Percentiles rank a stretch among this genome's conserved stretches.
Conservation (phyloP, 176 grass and related monocot genomes). For the Poa pratensis region DNA sequence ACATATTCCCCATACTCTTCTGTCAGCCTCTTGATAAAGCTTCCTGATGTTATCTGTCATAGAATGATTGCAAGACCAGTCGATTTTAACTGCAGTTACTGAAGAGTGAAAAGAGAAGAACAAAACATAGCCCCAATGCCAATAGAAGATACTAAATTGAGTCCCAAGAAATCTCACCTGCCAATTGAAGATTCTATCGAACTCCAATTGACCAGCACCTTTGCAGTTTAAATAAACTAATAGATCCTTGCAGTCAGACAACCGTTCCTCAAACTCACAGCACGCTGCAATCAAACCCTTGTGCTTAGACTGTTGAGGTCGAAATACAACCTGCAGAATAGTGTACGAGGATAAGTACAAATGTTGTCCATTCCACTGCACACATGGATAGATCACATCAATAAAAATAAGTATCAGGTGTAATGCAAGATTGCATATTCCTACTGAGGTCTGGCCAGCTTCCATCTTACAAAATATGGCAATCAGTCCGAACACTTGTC, state of each 20-base stretch:
- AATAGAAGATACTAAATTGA: conserved; percentile 31
- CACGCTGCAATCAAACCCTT: conserved; percentile 69
- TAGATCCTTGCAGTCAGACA: conserved; percentile 56
- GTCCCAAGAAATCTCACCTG: conserved; percentile 59
- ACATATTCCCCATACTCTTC: conserved; percentile 81
- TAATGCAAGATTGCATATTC: conserved; percentile 8
- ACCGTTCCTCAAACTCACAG: conserved; percentile 62
- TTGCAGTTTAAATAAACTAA: conserved; percentile 50
- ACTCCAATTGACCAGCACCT: conserved; percentile 52
- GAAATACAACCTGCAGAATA: conserved; percentile 78
- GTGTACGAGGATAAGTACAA: neutral
- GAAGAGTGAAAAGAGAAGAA: conserved; percentile 28
- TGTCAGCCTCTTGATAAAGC: conserved; percentile 75
- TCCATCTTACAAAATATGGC: neutral
- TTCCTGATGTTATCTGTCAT: conserved; percentile 65
- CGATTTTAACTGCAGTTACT: neutral
- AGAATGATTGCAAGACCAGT: conserved; percentile 7
- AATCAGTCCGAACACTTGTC: neutral
- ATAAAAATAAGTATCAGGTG: neutral
- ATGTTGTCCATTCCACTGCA: neutral
- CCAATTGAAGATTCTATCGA: conserved; percentile 78
- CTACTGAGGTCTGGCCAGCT: neutral
- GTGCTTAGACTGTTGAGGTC: conserved; percentile 69
- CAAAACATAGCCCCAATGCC: neutral
- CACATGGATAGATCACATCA: conserved; percentile 21